Evolutionary conservation across 768 basidiomycete genomes (phyloP), one percentile per base, ranked within the genome.

Genomic region (Psilocybe subaeruginosa): DNA sequence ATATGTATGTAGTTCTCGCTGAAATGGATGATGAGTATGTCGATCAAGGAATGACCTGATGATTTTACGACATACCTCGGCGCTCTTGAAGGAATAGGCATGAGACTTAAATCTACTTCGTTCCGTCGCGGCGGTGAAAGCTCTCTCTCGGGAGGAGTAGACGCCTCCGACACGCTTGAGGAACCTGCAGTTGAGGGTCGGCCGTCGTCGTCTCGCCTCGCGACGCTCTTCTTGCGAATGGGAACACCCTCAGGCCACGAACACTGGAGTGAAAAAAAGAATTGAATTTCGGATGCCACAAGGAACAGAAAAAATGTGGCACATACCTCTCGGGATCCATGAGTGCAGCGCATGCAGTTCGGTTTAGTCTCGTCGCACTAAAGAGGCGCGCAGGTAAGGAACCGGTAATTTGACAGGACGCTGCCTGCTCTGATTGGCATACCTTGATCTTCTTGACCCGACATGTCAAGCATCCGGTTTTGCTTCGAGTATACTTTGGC

Each of bases 381-480:
- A 27, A 39, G 54, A 46, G 30, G 43, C 23, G 57, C 39, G 57
- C 50, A 46, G 43, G 41, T 43, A 43, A 43, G 41, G n/a, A 53
- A 57, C 41, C 9, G 48, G 35, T 14, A 55, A 45, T 9, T 12
- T 30, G 49, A 63, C n/a, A 14, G 49, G 43, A 43, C 54, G 49
- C 27, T 35, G n/a, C 43, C 27, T 35, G n/a, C 43, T 17, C 35
- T 56, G 37, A 39, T 19, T 57, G 57, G 71, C 82, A 56, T 64
- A 92, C 92, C 85, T 97, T 97, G 70, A 98, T 93, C 82, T 97
- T 93, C 82, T 96, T 95, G 64, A 87, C 85, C 68, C 95, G 85
- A 82, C 95, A 98, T 46, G 93, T 95, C 72, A 97, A 77, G 72
- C 95, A 98, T 23, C 95, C 95, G 1, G 94, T 95, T 79, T 97